These are phyloP conservation scores for Penicillium sp. DNA, from an alignment of 2,329 filamentous ascomycete species.

Conservation along the genomic window DNA sequence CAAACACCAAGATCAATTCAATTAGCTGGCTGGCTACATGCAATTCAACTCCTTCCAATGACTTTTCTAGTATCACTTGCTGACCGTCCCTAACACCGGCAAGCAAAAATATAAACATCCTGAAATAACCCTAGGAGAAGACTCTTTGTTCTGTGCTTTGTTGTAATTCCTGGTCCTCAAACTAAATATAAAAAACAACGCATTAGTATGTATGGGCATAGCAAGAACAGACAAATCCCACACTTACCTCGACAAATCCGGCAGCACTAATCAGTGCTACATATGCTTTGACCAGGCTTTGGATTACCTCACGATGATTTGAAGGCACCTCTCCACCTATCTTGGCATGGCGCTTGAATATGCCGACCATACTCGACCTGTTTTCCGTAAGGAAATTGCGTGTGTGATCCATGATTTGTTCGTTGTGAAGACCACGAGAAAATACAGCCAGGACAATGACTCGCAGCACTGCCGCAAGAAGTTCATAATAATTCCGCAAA, in stretches of 20 bases:
- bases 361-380: conserved; percentile 75
- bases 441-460: conserved; percentile 80
- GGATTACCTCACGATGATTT: conserved; percentile 59
- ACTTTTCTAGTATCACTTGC: conserved; percentile 12
- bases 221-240: not conserved
- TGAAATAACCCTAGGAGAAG: conserved; percentile 27
- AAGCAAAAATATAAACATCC: conserved; percentile 1
- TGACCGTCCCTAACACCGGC: conserved; percentile 14
- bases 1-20: not conserved
- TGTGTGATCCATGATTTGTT: conserved; percentile 66
- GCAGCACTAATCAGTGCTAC: conserved; percentile 78
- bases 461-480: conserved; percentile 75
- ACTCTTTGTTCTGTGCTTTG: conserved; percentile 26
- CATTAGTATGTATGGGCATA: conserved; percentile 9
- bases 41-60: conserved; percentile 15
- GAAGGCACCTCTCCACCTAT: conserved; percentile 55
- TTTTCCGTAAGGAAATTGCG: conserved; percentile 78
- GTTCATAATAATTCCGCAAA: conserved; percentile 75
- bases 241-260: conserved; percentile 75
- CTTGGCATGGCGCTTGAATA: conserved; percentile 84
- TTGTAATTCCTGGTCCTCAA: conserved; percentile 38
- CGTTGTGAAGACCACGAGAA: conserved; percentile 75
- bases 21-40: conserved; percentile 4
- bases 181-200: conserved; percentile 26
- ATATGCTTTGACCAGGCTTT: conserved; percentile 78